Percentiles rank a stretch among this genome's conserved stretches.
Conservation (phyloP, 164 flowering plant species). For the Warburgia ugandensis region DNA sequence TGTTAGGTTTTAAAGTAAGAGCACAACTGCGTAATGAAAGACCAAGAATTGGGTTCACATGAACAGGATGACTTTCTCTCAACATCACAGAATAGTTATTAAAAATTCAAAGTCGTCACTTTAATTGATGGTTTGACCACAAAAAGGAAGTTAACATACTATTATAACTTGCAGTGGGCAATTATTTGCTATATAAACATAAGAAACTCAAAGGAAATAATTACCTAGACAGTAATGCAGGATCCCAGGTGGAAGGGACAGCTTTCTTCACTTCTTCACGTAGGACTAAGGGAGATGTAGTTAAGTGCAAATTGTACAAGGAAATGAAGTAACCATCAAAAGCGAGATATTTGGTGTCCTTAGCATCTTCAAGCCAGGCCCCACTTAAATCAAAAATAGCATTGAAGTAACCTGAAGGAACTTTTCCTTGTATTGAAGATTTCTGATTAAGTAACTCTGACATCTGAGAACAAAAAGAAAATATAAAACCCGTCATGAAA, state of each 20-base stretch:
- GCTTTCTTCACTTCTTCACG: slow-evolving; percentile 67
- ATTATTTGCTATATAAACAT: too few species aligned
- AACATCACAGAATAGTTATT: too few species aligned
- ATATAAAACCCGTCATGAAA: too few species aligned
- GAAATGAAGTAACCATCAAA: slow-evolving; percentile 89
- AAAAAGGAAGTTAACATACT: too few species aligned
- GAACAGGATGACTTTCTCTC: too few species aligned
- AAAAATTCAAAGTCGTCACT: too few species aligned
- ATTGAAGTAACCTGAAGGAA: slow-evolving; percentile 85
- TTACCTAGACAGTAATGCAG: slow-evolving; percentile 56
- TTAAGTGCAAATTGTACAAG: slow-evolving; percentile 64
- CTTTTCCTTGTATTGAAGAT: slow-evolving; percentile 73
- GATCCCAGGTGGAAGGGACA: slow-evolving; percentile 65
- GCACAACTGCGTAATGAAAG: too few species aligned
- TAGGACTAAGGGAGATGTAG: slow-evolving; percentile 59
- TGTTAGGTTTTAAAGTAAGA: too few species aligned
- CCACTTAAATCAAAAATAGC: slow-evolving; percentile 71
- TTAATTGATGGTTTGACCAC: too few species aligned
- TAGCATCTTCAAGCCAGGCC: slow-evolving; percentile 74
- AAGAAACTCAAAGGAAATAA: neutral
- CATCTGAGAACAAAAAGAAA: slow-evolving; percentile 53
- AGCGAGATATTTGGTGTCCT: slow-evolving; percentile 67
- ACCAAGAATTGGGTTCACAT: too few species aligned
- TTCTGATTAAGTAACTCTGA: slow-evolving; percentile 88
- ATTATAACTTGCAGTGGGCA: too few species aligned